These are phyloP conservation scores for Huntiella abstrusa DNA, from an alignment of 2,329 filamentous ascomycete genomes.

Conservation along the genomic window DNA sequence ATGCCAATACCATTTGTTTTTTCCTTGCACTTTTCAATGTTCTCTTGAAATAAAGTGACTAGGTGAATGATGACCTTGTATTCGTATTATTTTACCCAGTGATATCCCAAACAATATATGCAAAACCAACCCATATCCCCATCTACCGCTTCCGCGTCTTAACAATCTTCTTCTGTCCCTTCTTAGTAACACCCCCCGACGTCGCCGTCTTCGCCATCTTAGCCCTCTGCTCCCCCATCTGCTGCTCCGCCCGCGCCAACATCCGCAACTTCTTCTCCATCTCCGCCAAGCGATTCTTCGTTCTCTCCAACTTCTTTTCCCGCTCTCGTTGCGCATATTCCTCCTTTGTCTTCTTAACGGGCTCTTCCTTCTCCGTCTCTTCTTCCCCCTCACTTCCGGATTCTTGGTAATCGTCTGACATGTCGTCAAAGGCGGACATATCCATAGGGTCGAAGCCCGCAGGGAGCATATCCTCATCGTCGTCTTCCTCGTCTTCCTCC, in stretches of 20 bases:
- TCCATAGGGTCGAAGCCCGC: slow-evolving; percentile 13
- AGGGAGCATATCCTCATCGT: slow-evolving; percentile 9
- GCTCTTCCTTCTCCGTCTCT: slow-evolving; percentile 14
- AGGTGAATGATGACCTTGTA: no score
- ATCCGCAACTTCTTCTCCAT: slow-evolving; percentile 35
- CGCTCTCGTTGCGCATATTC: slow-evolving; percentile 10
- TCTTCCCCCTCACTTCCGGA: slow-evolving; percentile 27
- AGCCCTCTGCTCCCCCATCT: slow-evolving; percentile 38
- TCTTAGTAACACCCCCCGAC: slow-evolving; percentile 37
- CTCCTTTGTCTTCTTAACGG: slow-evolving; percentile 13
- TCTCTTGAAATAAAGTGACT: neutral
- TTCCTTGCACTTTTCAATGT: neutral
- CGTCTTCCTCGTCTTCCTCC: slow-evolving; percentile 17
- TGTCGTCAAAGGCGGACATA: slow-evolving; percentile 8
- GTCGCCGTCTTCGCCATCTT: slow-evolving; percentile 49
- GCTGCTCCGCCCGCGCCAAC: slow-evolving; percentile 35
- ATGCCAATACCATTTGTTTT: neutral
- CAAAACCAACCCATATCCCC: neutral
- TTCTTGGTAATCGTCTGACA: slow-evolving; percentile 15
- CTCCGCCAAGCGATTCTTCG: slow-evolving; percentile 29
- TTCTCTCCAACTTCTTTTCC: slow-evolving; percentile 20
- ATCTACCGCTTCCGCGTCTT: slow-evolving; percentile 39
- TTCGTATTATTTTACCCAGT: no score
- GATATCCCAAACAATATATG: no score
- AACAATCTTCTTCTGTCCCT: slow-evolving; percentile 43